phyloP scores from a whole-genome alignment of 257 asterid species.

The Pogostemon cablin region DNA sequence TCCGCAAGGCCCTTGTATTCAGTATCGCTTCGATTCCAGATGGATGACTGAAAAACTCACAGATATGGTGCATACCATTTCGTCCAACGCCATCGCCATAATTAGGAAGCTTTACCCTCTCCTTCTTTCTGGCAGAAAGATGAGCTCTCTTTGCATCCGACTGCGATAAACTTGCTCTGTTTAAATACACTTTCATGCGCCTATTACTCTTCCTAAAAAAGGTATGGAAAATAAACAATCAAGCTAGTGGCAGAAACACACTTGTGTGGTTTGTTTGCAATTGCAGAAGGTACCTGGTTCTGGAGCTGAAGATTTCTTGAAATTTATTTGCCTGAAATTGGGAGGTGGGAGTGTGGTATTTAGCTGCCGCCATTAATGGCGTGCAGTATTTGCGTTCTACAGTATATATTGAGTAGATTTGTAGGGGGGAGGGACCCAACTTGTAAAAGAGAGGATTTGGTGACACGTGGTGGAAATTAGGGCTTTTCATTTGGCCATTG shows the following conservation, averaged over 20 bases:
- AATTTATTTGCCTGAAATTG: conserved; percentile 32
- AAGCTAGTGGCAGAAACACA: conserved; percentile 7
- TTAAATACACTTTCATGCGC: conserved; percentile 36
- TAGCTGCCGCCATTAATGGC: conserved; percentile 43
- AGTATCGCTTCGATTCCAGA: conserved; percentile 79
- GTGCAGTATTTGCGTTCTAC: conserved; percentile 10
- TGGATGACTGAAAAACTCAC: conserved; percentile 74
- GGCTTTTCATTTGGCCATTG: conserved; percentile 23
- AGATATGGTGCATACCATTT: conserved; percentile 41
- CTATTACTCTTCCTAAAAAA: conserved; percentile 48
- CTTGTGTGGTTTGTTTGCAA: background rate
- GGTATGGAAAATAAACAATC: conserved; percentile 1
- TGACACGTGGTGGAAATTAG: conserved; percentile 32
- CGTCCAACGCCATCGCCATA: conserved; percentile 42
- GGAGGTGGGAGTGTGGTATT: conserved; percentile 31
- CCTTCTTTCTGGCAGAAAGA: conserved; percentile 69
- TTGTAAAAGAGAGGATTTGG: background rate
- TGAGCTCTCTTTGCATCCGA: conserved; percentile 66
- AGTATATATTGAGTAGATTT: background rate
- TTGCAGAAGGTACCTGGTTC: conserved; percentile 37
- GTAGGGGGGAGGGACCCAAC: conserved; percentile 5
- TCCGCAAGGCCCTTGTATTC: conserved; percentile 75
- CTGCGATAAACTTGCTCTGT: conserved; percentile 47
- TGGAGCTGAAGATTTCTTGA: conserved; percentile 34
- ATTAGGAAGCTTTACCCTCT: conserved; percentile 64